Base-by-base conservation (phyloP, 176 grass and related monocot species). In the Bonia amplexicaulis region DNA sequence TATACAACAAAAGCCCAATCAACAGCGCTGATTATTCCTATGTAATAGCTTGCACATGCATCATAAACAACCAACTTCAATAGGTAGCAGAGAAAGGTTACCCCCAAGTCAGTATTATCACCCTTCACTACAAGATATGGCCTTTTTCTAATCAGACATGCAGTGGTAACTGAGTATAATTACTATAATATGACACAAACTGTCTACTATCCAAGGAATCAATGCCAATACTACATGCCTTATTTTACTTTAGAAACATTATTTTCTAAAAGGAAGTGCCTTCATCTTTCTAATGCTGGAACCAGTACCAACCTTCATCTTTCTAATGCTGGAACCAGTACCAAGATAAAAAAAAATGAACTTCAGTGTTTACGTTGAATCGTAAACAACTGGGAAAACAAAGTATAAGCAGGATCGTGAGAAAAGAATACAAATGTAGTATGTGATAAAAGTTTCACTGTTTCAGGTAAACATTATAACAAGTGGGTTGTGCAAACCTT, bases 401-500 rank as follows among this genome's bases (percentile, higher is more conserved):
- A 67, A 27, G 22, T 41, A 14, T 31, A 57, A 35, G 25, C 12
- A 88, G 10, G 15, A 65, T 71, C n/a, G 55, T 42, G 5, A 29
- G 12, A 74, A 71, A 49, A 51, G 2, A 52, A n/a, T 84, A 26
- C n/a, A 54, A 76, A 29, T 55, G 6, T 37, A 79, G 60, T 17
- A 69, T 63, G 55, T 52, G 29, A 51, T 46, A 49, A 39, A 61
- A 47, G n/a, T 35, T 26, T 25, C 29, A n/a, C 20, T 52, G 12
- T 64, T 78, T 85, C 58, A 89, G 26, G 4, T 26, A 70, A 53
- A 37, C n/a, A 58, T 12, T 20, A 12, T 22, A 75, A 52, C 15
- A 66, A 61, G 22, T 15, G 49, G 13, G 69, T 39, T 40, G 1
- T 60, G 16, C 47, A 19, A 66, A 98, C 96, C 91, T 95, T 87